Base-by-base conservation (phyloP, 1,139 yeast species). In the Lodderomyces theae region DNA sequence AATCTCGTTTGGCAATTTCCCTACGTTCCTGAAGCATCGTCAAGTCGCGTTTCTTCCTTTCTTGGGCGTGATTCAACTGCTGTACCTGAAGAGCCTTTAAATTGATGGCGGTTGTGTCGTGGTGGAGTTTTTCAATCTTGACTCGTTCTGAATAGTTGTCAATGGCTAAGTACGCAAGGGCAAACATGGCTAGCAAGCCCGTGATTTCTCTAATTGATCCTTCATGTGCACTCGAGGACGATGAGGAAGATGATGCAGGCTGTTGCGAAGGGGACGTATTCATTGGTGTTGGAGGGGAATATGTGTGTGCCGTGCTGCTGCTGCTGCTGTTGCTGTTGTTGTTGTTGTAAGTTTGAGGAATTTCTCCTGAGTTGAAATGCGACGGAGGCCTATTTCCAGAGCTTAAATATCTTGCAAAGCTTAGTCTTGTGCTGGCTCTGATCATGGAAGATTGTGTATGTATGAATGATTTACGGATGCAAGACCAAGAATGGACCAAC, bases 81-180 rank as follows among this genome's bases (percentile, higher is more conserved):
- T 71, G 76, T 15, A 66, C 54, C 46, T 57, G 80, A 51, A 60
- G 63, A 16, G 64, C 70, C 51, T 64, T 75, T 50, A 64, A 58
- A 59, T 64, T 74, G 49, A 61, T 67, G 38, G 68, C 72, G 9
- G 58, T 66, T 34, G 63, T 62, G 52, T 60, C 80, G 47, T 56
- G 64, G 48, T 50, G 65, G 32, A 61, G 55, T 40, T 68, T 63
- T 42, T 77, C 81, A 23, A 74, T 48, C 42, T 58, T 60, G 15
- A 69, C 52, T 34, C 81, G 60, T 25, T 64, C 64, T 19, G 63
- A 53, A 52, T 77, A 77, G 50, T 74, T 77, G 51, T 78, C 82
- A 5, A 77, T 49, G 1, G 82, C 80, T 36, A 78, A 60, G 50
- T 72, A 78, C 0, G 76, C 65, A 34, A 71, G 54, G 2, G 67